Base-by-base conservation (phyloP, 306 rosid genomes). In the Pyrus bretschneideri region DNA sequence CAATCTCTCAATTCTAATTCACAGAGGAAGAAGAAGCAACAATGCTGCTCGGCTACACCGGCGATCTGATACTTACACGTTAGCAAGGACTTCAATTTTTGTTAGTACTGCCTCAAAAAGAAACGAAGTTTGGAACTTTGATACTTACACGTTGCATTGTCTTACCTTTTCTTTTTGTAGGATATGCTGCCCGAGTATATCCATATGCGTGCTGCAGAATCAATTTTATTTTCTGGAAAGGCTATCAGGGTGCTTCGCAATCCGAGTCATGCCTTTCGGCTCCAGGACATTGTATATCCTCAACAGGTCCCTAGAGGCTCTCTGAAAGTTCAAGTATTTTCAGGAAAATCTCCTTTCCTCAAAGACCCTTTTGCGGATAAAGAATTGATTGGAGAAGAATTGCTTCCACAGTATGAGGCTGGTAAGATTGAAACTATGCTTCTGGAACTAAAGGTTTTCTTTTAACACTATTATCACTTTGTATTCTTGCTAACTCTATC, bases 371-470 rank as follows among this genome's bases (percentile, higher is more conserved):
- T 80, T 75, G 75, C 76, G 70, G 91, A 83, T 81, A 67, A 82
- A 29, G 90, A 86, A 78, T 79, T 82, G 74, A 81, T 84, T 69
- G 90, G 87, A 83, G 96, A 96, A 83, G 94, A 91, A 78, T 80
- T 96, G 84, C 91, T 92, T 91, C 97, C 97, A 52, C 98, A 91
- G 81, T 76, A 91, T 81, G 97, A 96, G 88, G 97, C 96, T 12
- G 99, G 92, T 83, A 92, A 92, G 81, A 96, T 96, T 81, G 97
- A 96, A 87, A 87, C 92, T 70, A 89, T 89, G 99, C 98, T 96
- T 75, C 76, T 84, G 58, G 92, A 86, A 72, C 90, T 96, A 66
- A 92, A 91, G 99, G 99, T 95, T 79, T 81, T 17, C 52, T 57
- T 23, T 57, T 63, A 75, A 33, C 54, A 58, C 78, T 45, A 22